Conservation (phyloP, 257 asterid species). For the Nicotiana tabacum region DNA sequence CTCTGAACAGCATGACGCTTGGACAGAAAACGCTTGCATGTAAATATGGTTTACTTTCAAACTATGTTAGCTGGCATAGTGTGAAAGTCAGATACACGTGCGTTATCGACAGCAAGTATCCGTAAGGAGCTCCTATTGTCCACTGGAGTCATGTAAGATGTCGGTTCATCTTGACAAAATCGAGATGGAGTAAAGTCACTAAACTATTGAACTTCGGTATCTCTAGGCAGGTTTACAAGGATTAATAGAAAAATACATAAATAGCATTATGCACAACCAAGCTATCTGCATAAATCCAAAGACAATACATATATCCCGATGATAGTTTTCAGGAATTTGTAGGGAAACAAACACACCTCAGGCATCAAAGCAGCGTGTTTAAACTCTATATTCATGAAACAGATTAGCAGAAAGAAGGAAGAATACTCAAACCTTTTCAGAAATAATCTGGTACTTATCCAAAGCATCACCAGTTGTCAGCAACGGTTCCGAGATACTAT, state of each 20-base stretch:
- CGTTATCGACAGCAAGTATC: neutral
- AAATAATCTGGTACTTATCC: conserved; percentile 75
- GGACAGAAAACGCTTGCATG: neutral
- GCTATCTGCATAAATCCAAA: neutral
- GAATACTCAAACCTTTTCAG: conserved; percentile 67
- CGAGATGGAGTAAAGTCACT: neutral
- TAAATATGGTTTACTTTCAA: neutral
- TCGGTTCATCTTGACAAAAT: neutral
- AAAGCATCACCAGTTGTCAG: conserved; percentile 83
- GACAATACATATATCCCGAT: neutral
- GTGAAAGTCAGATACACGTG: neutral
- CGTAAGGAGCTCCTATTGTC: neutral
- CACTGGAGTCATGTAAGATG: neutral
- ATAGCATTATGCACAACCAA: neutral
- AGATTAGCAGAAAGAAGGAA: conserved; percentile 2
- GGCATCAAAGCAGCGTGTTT: neutral
- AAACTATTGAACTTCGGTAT: neutral
- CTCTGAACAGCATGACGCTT: neutral
- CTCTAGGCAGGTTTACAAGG: neutral
- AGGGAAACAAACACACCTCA: neutral
- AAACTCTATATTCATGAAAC: neutral
- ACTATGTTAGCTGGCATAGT: neutral
- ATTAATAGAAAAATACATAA: neutral
- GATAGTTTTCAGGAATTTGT: neutral
- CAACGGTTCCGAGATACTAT: conserved; percentile 49